A percentile compares a stretch with the other conserved stretches of the same genome.
Conservation (phyloP, 257 asterid species). For the Rhazya stricta region DNA sequence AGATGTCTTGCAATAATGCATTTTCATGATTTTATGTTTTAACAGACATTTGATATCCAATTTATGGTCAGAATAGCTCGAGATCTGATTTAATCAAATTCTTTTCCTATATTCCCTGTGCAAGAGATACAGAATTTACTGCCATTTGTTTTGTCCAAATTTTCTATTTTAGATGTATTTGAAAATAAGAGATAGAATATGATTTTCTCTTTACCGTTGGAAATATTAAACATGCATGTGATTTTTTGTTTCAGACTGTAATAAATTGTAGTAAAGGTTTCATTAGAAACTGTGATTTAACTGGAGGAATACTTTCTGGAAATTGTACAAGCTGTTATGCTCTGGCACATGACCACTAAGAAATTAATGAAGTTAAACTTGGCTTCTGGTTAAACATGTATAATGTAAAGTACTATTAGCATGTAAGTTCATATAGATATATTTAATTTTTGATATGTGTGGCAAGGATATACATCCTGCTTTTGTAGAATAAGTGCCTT, state of each 20-base stretch:
- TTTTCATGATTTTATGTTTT: not conserved
- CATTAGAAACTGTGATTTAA: not conserved
- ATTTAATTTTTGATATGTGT: too few species aligned
- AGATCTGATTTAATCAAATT: not conserved
- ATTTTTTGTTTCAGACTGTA: not conserved
- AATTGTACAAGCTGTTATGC: not conserved
- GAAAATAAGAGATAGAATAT: not conserved
- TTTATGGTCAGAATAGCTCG: not conserved
- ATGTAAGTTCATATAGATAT: not conserved
- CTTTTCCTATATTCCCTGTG: not conserved
- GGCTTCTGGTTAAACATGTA: not conserved
- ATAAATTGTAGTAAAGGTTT: not conserved
- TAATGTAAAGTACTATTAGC: not conserved
- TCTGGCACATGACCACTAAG: not conserved
- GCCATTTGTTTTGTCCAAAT: not conserved
- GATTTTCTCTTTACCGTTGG: not conserved
- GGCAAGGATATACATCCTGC: not conserved
- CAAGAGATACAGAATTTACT: not conserved
- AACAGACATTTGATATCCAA: not conserved
- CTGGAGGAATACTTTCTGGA: not conserved
- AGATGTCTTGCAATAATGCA: not conserved
- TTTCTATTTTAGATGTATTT: not conserved
- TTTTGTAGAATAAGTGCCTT: too few species aligned
- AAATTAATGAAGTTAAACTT: not conserved
- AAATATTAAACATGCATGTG: not conserved